These are phyloP conservation scores for Podaxis mareebaensis DNA, from an alignment of 768 basidiomycete species.

Conservation along the genomic window DNA sequence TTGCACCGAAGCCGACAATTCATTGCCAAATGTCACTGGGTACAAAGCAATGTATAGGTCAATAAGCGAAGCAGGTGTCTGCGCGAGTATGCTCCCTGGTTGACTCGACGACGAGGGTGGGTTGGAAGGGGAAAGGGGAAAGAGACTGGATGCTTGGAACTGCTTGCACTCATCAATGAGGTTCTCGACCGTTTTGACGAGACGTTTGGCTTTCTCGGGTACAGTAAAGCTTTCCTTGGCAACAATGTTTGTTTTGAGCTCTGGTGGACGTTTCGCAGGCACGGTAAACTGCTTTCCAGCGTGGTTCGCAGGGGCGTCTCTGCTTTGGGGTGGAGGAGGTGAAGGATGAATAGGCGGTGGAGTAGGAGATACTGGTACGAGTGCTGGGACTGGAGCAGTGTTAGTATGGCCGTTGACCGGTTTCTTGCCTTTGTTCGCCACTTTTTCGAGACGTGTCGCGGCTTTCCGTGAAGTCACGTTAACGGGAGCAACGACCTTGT, in stretches of 20 bases:
- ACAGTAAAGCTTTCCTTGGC: slow-evolving; percentile 48
- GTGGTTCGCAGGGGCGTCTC: background rate
- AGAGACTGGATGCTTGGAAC: slow-evolving; percentile 57
- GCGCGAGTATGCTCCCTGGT: slow-evolving; percentile 57
- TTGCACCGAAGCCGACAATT: slow-evolving; percentile 47
- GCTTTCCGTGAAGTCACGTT: slow-evolving; percentile 42
- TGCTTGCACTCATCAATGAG: slow-evolving; percentile 68
- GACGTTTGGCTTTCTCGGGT: slow-evolving; percentile 57
- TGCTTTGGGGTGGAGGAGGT: slow-evolving; percentile 16
- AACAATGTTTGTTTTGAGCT: slow-evolving; percentile 16
- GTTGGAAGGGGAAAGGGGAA: slow-evolving; percentile 30
- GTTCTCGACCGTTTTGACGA: slow-evolving; percentile 59
- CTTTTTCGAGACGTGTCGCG: slow-evolving; percentile 59
- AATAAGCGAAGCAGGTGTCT: slow-evolving; percentile 64
- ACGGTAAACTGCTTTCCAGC: background rate
- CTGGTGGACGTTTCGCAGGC: slow-evolving; percentile 2
- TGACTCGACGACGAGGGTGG: slow-evolving; percentile 28
- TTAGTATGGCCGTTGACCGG: slow-evolving; percentile 33
- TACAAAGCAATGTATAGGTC: slow-evolving; percentile 82
- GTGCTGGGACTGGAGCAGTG: slow-evolving; percentile 22
- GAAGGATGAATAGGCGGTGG: slow-evolving; percentile 6
- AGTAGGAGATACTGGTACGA: slow-evolving; percentile 21
- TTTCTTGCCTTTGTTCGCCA: slow-evolving; percentile 57
- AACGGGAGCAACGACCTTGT: slow-evolving; percentile 29
- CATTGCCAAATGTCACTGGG: slow-evolving; percentile 57